These are phyloP conservation scores for Chrysoporthe cubensis DNA, from an alignment of 2,329 filamentous ascomycete species.

Conservation along the genomic window DNA sequence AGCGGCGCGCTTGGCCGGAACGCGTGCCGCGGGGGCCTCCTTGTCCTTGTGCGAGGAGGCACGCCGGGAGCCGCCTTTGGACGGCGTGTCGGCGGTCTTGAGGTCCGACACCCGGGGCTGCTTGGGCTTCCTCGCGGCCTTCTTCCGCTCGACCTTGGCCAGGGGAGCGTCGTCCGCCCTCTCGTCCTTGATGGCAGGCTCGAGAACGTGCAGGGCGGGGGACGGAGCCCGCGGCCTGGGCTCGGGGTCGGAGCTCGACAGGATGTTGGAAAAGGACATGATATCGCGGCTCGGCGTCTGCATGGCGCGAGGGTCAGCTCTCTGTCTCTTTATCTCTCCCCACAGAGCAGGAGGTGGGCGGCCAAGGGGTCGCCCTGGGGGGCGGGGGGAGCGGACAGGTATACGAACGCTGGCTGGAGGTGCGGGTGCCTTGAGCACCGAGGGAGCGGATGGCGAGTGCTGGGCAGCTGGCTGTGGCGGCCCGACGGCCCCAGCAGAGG, in stretches of 20 bases:
- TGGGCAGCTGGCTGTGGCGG: slow-evolving; percentile 44
- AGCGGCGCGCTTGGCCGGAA: slow-evolving; percentile 61
- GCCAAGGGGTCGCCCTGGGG: slow-evolving; percentile 10
- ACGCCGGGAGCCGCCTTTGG: slow-evolving; percentile 53
- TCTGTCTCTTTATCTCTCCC: too few relatives aligned
- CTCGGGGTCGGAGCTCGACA: slow-evolving; percentile 76
- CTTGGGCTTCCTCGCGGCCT: slow-evolving; percentile 48
- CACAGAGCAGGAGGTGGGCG: background rate
- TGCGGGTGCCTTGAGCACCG: slow-evolving; percentile 45
- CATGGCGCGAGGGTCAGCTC: slow-evolving; percentile 15
- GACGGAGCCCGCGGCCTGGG: slow-evolving; percentile 50
- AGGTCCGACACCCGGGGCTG: slow-evolving; percentile 54
- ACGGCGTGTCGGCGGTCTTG: slow-evolving; percentile 50
- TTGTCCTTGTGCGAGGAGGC: slow-evolving; percentile 50
- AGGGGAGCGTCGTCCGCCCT: slow-evolving; percentile 28
- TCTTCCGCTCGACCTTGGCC: slow-evolving; percentile 39
- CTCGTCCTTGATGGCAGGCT: slow-evolving; percentile 27
- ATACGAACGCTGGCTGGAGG: slow-evolving; percentile 43
- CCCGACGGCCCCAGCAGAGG: slow-evolving; percentile 43
- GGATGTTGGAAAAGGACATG: slow-evolving; percentile 95
- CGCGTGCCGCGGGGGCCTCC: slow-evolving; percentile 47
- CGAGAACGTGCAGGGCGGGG: slow-evolving; percentile 8
- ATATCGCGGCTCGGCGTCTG: slow-evolving; percentile 75
- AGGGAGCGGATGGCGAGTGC: slow-evolving; percentile 42
- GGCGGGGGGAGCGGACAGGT: too few relatives aligned